Percentiles rank a stretch among this genome's conserved stretches.
Evolutionary conservation across 768 basidiomycete species (phyloP).

Genomic region (Psilocybe tampanensis): DNA sequence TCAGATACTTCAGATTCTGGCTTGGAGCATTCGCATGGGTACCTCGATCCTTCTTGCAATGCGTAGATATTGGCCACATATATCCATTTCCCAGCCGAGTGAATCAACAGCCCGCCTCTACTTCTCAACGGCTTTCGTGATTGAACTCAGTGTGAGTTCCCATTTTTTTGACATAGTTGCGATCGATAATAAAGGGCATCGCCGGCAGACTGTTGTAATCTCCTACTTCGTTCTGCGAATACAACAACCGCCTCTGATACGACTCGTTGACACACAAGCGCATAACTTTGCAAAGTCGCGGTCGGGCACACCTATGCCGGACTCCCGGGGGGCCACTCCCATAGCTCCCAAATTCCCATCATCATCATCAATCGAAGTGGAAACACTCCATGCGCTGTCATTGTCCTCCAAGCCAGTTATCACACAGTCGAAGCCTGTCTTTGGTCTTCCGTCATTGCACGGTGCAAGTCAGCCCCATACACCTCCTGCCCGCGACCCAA

Average conservation of each 20-base stretch:
- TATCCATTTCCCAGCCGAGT: constrained; percentile 32
- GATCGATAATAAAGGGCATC: neutral
- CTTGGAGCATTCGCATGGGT: constrained; percentile 59
- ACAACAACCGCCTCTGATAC: constrained; percentile 70
- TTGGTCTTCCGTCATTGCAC: constrained; percentile 68
- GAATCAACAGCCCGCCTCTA: constrained; percentile 43
- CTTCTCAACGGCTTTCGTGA: constrained; percentile 42
- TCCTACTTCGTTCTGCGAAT: constrained; percentile 62
- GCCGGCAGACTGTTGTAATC: constrained; percentile 46
- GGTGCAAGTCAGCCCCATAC: constrained; percentile 24
- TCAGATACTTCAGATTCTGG: constrained; percentile 60
- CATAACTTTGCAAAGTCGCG: constrained; percentile 42
- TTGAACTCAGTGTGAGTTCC: constrained; percentile 61
- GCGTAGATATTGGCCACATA: constrained; percentile 40
- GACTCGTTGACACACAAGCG: constrained; percentile 61
- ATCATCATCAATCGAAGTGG: constrained; percentile 41
- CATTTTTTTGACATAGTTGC: too few relatives aligned
- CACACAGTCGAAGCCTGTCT: constrained; percentile 52
- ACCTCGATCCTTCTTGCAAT: constrained; percentile 49
- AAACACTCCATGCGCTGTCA: constrained; percentile 62
- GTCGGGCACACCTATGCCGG: constrained; percentile 44
- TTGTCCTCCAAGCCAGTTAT: constrained; percentile 68
- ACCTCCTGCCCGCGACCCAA: constrained; percentile 23
- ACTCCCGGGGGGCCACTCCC: constrained; percentile 20
- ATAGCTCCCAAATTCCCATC: constrained; percentile 20